Evolutionary conservation across 768 basidiomycete species (phyloP).

Genomic region (Dioszegia hungarica): DNA sequence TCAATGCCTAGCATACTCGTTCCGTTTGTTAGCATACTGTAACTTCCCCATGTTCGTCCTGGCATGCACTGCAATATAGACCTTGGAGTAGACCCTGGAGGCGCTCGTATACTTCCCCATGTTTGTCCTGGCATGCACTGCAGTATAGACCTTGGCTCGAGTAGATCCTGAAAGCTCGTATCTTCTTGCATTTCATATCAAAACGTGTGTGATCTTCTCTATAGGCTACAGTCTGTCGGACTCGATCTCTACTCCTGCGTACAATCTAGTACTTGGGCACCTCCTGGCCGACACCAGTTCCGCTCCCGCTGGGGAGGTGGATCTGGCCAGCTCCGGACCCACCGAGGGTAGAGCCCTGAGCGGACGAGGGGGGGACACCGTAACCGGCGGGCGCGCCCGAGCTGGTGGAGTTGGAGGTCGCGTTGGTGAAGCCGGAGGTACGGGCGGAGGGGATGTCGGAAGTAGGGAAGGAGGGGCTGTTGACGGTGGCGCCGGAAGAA

Average conservation of each 20-base stretch:
- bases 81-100: neutral
- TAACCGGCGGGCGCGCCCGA: neutral
- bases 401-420: neutral
- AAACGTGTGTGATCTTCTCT: too few relatives aligned
- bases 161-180: too few relatives aligned
- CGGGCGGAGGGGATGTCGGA: conserved; percentile 7
- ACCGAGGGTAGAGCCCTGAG: neutral
- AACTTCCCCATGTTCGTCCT: too few relatives aligned
- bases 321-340: conserved; percentile 4
- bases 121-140: too few relatives aligned
- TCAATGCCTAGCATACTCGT: neutral
- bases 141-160: too few relatives aligned
- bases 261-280: conserved; percentile 12
- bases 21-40: too few relatives aligned
- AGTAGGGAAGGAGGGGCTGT: neutral
- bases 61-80: too few relatives aligned
- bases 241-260: too few relatives aligned
- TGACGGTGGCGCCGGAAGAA: conserved; percentile 1
- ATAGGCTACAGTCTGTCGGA: neutral
- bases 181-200: too few relatives aligned
- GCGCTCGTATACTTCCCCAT: too few relatives aligned
- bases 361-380: neutral
- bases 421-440: neutral
- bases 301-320: conserved; percentile 15
- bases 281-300: conserved; percentile 16